Evolutionary conservation across 1,284 basidiomycete genomes (phyloP).

Genomic region (Austropuccinia psidii): DNA sequence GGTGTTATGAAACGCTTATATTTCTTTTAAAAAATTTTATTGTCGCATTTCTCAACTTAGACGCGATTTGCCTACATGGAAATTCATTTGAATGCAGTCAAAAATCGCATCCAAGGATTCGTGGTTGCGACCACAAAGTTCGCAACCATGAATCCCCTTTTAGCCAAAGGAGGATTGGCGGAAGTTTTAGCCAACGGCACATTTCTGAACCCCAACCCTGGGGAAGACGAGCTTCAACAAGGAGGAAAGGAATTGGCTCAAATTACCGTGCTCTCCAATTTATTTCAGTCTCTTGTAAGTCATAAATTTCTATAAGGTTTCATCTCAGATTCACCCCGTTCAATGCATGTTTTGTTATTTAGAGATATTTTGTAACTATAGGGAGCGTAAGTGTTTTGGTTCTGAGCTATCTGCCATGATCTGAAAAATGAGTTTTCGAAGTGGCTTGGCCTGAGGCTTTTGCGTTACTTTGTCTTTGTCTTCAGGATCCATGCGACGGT

Average conservation of each 20-base stretch:
- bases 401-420: not conserved
- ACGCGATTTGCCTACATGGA: slow-evolving; percentile 23
- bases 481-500: slow-evolving; percentile 12
- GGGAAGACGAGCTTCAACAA: slow-evolving; percentile 11
- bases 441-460: too few species aligned
- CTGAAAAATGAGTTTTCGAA: not conserved
- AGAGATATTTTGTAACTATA: slow-evolving; percentile 28
- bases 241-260: slow-evolving; percentile 21
- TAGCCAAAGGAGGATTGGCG: slow-evolving; percentile 17
- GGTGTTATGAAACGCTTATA: too few species aligned
- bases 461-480: not conserved
- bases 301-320: not conserved
- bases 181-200: slow-evolving; percentile 4
- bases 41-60: too few species aligned
- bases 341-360: not conserved
- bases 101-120: slow-evolving; percentile 30
- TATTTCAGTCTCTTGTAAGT: slow-evolving; percentile 25
- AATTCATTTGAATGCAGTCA: slow-evolving; percentile 1
- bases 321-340: too few species aligned
- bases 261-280: slow-evolving; percentile 3
- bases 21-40: too few species aligned
- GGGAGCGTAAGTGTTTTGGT: slow-evolving; percentile 12
- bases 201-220: slow-evolving; percentile 20
- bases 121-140: slow-evolving; percentile 18
- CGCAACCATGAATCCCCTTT: slow-evolving; percentile 23